These are phyloP conservation scores for Clavispora santaluciae DNA, from an alignment of 805 yeast species.

Conservation along the genomic window DNA sequence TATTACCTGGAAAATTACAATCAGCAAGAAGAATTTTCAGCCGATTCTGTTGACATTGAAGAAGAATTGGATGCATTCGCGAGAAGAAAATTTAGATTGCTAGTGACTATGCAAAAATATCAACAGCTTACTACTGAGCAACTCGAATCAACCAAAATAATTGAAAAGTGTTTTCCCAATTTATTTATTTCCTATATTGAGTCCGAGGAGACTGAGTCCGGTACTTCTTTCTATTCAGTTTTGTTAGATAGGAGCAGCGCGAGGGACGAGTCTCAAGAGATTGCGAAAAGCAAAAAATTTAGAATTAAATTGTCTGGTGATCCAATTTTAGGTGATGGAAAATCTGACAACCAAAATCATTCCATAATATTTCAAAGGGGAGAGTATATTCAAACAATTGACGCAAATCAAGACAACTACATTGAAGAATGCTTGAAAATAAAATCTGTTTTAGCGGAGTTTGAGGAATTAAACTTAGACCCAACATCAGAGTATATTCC, in stretches of 20 bases:
- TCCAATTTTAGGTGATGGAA: conserved; percentile 95
- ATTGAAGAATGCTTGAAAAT: conserved; percentile 91
- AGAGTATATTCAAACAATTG: conserved; percentile 90
- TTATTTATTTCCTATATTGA: conserved; percentile 52
- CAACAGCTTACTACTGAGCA: conserved; percentile 63
- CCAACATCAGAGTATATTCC: conserved; percentile 56
- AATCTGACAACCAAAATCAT: conserved; percentile 91
- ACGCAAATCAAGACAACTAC: conserved; percentile 95
- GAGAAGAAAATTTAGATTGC: conserved; percentile 68
- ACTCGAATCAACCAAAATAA: conserved; percentile 57
- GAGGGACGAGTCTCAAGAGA: conserved; percentile 46
- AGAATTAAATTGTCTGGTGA: conserved; percentile 82
- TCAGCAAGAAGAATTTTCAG: conserved; percentile 29
- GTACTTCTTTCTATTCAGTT: conserved; percentile 55
- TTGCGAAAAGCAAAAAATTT: conserved; percentile 38
- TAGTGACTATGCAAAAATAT: conserved; percentile 86
- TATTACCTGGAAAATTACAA: conserved; percentile 63
- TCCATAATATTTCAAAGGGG: conserved; percentile 85
- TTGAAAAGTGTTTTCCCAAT: conserved; percentile 72
- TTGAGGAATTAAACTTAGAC: conserved; percentile 67
- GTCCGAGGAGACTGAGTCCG: conserved; percentile 42
- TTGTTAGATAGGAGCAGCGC: conserved; percentile 28
- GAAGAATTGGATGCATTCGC: conserved; percentile 44
- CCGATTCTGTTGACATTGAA: conserved; percentile 9
- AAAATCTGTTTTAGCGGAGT: conserved; percentile 81